These are phyloP conservation scores for Priceomyces medius DNA, from an alignment of 805 yeast genomes.

Conservation along the genomic window DNA sequence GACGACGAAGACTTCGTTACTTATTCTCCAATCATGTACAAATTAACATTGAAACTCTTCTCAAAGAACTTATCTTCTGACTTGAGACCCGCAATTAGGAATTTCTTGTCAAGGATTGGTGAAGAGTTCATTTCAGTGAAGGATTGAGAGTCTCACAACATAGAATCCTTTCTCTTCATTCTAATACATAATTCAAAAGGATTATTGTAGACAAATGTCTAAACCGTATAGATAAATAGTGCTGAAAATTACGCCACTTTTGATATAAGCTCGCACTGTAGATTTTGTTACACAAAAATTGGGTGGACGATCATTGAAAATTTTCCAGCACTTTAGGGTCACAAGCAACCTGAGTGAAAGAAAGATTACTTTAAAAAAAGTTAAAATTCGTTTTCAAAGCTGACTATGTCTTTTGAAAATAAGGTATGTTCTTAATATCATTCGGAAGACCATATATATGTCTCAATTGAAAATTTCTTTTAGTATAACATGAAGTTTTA, in stretches of 20 bases:
- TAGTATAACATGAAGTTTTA: no score
- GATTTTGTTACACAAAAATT: constrained; percentile 11
- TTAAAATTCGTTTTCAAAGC: constrained; percentile 3
- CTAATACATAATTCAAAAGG: no score
- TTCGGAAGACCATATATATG: not conserved
- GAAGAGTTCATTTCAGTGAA: constrained; percentile 40
- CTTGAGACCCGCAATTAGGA: constrained; percentile 57
- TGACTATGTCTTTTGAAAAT: constrained; percentile 46
- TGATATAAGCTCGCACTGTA: not conserved
- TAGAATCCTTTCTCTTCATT: no score
- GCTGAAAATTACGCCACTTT: constrained; percentile 5
- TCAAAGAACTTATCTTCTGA: constrained; percentile 62
- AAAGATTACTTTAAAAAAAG: not conserved
- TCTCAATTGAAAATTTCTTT: no score
- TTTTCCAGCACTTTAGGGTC: constrained; percentile 7
- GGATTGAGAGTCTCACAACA: no score
- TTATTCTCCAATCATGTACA: constrained; percentile 61
- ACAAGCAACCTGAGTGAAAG: not conserved
- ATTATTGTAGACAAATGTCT: no score
- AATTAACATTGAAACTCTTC: constrained; percentile 55
- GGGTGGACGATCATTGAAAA: constrained; percentile 13
- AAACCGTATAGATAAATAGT: not conserved
- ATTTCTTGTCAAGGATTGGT: constrained; percentile 55
- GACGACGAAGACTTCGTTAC: constrained; percentile 67
- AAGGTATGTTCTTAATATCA: constrained; percentile 37